Evolutionary conservation across 2,329 filamentous ascomycete species (phyloP), one percentile per base, ranked within the genome.

Genomic region (Pestalotiopsis sp.): DNA sequence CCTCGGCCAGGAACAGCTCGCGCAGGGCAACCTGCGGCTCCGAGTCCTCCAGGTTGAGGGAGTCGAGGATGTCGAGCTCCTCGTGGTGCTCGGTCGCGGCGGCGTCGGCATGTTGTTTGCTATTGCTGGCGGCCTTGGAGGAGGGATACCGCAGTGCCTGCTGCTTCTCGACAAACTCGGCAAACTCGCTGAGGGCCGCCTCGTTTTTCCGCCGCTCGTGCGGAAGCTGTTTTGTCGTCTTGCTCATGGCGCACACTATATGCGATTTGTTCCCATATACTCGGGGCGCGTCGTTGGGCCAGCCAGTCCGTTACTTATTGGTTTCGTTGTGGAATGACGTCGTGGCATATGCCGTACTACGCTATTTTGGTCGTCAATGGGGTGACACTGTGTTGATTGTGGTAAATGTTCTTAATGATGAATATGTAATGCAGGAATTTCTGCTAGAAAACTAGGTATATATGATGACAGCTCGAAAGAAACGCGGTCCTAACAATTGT

Each of bases 161-260:
- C 79, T 98, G 95, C 79, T 94, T 92, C 80, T 98, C 94, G 72
- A 98, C 96, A 76, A 98, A 98, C 76, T 99, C 96, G 80, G 95
- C 94, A 79, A 99, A 99, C 75, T 98, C 96, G 83, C 93, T 96
- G 67, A 99, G 87, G 13, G 95, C 95, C 87, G 93, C 90, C 83
- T 98, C 95, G 74, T 94, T 94, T 82, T 93, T 94, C 74, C 93
- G 91, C 80, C 92, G 89, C 81, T 97, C 95, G 76, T 93, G 90
- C 55, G 89, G 87, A 69, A 91, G 88, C 76, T 90, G 87, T 79
- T 91, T 93, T 69, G 27, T 60, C 36, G 52, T 41, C 41, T 66
- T 66, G 55, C 64, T 66, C 64, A 66, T 66, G 31, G 58, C 55
- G 31, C 31, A 36, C 31, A 36, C 20, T 41, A 25, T 39, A 23